Conservation (phyloP, 352 stramenopile genomes). For the Globisporangium parvum region DNA sequence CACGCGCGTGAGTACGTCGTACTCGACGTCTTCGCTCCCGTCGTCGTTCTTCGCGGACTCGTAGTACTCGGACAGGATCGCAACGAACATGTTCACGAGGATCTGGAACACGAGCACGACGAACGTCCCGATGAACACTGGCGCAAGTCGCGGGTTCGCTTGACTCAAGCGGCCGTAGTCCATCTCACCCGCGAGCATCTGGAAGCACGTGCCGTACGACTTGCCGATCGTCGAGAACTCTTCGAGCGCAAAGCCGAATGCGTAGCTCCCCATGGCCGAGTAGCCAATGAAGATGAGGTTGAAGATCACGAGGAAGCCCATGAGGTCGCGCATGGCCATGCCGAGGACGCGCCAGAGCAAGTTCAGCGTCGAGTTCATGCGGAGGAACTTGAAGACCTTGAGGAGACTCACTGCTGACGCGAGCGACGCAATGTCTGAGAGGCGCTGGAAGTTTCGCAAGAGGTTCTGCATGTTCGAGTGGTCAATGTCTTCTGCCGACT, state of each 20-base stretch:
- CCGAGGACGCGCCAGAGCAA: constrained; percentile 79
- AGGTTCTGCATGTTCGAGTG: constrained; percentile 60
- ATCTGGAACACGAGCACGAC: constrained; percentile 85
- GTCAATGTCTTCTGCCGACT: constrained; percentile 43
- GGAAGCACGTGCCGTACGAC: constrained; percentile 82
- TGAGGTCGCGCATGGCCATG: constrained; percentile 80
- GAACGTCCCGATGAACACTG: constrained; percentile 81
- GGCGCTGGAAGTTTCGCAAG: constrained; percentile 58
- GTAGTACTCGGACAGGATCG: constrained; percentile 87
- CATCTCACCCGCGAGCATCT: constrained; percentile 83
- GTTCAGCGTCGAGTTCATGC: constrained; percentile 87
- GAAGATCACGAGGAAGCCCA: constrained; percentile 88
- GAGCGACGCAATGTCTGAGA: constrained; percentile 71
- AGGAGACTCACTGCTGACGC: constrained; percentile 74
- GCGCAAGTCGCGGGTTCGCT: constrained; percentile 72
- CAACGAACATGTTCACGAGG: constrained; percentile 88
- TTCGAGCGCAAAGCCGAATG: constrained; percentile 76
- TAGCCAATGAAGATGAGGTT: constrained; percentile 85
- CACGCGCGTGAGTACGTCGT: constrained; percentile 79
- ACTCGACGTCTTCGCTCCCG: constrained; percentile 69
- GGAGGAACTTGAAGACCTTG: constrained; percentile 88
- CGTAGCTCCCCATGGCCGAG: constrained; percentile 78
- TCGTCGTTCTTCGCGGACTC: constrained; percentile 79
- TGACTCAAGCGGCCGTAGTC: constrained; percentile 72
- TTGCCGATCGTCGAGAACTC: constrained; percentile 81